Evolutionary conservation across 768 basidiomycete genomes (phyloP), one percentile per base, ranked within the genome.

Genomic region (Pleurotus sapidus): DNA sequence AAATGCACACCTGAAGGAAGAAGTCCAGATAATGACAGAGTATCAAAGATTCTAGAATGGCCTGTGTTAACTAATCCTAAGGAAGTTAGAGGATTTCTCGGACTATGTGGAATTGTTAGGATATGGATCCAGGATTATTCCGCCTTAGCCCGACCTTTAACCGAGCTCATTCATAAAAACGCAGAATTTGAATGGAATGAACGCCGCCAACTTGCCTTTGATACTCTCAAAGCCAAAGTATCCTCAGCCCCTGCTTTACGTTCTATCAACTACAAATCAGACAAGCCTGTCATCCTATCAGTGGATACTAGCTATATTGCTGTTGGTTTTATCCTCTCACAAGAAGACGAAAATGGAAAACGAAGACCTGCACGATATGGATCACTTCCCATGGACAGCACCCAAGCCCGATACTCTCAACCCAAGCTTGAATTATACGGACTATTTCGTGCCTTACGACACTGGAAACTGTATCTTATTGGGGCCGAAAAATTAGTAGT

Each of bases 361-460:
- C 34, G 63, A 20, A 17, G 60, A 34, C 66, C 67, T 1, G 63
- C 67, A 0, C 43, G 62, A 0, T 75, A 66, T 59, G 69, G 70
- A 0, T 75, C 72, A 0, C 47, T 75, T 14, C 59, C 69, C 0
- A 51, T 68, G 24, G 71, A 69, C 57, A 18, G 69, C 1, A 40
- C 46, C 0, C 64, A 72, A 57, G 38, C 61, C 1, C 45, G 61
- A 9, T 74, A 70, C 57, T 71, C 69, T 4, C 72, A 75, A 42
- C 63, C 69, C 0, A 75, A 76, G 34, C 45, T 72, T 0, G 73
- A 75, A 60, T 59, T 74, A 0, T 75, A 70, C 46, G 68, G 74
- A 0, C 42, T 72, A 0, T 74, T 58, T 45, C 60, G 68, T 0
- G 63, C 68, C 2, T 46, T 75, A 5, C 37, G 64, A n/a, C 59